Evolutionary conservation across 768 basidiomycete genomes (phyloP).

Genomic region (Lactifluus echinatus): DNA sequence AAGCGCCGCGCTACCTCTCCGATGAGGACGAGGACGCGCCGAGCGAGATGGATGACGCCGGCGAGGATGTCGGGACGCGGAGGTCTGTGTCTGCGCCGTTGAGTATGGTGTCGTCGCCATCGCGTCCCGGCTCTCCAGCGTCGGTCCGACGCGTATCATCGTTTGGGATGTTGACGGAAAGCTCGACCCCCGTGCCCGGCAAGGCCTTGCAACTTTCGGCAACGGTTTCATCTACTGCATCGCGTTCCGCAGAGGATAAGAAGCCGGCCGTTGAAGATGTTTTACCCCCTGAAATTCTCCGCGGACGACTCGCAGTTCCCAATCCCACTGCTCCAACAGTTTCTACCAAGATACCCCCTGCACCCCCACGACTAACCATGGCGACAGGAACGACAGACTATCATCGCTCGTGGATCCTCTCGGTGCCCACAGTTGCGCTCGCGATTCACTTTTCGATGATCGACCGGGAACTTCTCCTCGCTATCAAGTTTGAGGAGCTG

Average conservation of each 20-base stretch:
- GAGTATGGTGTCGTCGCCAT: slow-evolving; percentile 9
- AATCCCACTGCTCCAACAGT: slow-evolving; percentile 20
- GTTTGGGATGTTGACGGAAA: slow-evolving; percentile 3
- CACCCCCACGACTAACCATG: slow-evolving; percentile 22
- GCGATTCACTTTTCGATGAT: slow-evolving; percentile 82
- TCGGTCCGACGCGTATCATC: slow-evolving; percentile 16
- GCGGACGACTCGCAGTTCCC: slow-evolving; percentile 40
- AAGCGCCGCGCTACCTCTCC: slow-evolving; percentile 47
- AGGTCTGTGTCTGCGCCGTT: slow-evolving; percentile 3
- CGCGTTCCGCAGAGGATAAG: slow-evolving; percentile 30
- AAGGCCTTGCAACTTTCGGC: neutral
- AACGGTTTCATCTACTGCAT: neutral
- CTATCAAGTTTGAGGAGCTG: slow-evolving; percentile 83
- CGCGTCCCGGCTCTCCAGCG: slow-evolving; percentile 14
- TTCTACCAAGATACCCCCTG: slow-evolving; percentile 29
- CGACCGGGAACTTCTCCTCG: slow-evolving; percentile 78
- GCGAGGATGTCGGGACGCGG: neutral
- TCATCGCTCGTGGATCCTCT: slow-evolving; percentile 69
- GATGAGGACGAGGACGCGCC: slow-evolving; percentile 35
- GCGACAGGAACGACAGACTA: slow-evolving; percentile 20
- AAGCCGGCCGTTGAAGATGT: slow-evolving; percentile 52
- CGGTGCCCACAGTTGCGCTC: slow-evolving; percentile 48
- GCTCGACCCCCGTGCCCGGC: slow-evolving; percentile 3
- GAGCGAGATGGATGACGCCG: neutral
- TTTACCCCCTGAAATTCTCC: slow-evolving; percentile 57